phyloP scores from a whole-genome alignment of 805 yeast species.

The Lipomyces spencermartinsiae region DNA sequence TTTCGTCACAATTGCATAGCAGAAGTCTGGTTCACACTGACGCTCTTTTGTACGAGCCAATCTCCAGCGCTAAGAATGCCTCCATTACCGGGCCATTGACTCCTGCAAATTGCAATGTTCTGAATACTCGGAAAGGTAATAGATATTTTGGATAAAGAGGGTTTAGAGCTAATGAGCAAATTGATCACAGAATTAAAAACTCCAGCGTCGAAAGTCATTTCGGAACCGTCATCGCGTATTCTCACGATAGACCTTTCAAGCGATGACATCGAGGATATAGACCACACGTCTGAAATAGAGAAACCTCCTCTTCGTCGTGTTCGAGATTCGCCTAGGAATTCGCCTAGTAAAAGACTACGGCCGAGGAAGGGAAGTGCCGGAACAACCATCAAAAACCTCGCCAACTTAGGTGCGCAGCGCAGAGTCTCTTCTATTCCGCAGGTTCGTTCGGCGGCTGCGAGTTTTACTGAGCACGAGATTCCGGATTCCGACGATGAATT shows the following conservation, averaged over 20 bases:
- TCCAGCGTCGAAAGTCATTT: constrained; percentile 9
- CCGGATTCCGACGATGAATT: constrained; percentile 18
- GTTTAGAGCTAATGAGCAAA: not conserved
- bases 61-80: not conserved
- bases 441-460: not conserved
- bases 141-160: not conserved
- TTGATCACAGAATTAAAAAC: constrained; percentile 10
- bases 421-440: not conserved
- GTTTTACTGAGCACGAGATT: not conserved
- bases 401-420: not conserved
- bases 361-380: not conserved
- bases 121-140: constrained; percentile 1
- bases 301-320: constrained; percentile 4
- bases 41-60: not conserved
- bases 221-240: constrained; percentile 5
- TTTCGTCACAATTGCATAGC: not conserved
- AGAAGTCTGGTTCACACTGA: not conserved
- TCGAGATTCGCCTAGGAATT: constrained; percentile 28
- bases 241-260: constrained; percentile 33
- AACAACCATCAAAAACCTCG: not conserved
- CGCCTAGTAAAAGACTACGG: constrained; percentile 32
- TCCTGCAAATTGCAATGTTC: constrained; percentile 4
- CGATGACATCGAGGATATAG: constrained; percentile 17
- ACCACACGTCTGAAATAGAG: not conserved
- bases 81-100: constrained; percentile 15